These are phyloP conservation scores for Lyophyllum shimeji DNA, from an alignment of 768 basidiomycete genomes.

Conservation along the genomic window DNA sequence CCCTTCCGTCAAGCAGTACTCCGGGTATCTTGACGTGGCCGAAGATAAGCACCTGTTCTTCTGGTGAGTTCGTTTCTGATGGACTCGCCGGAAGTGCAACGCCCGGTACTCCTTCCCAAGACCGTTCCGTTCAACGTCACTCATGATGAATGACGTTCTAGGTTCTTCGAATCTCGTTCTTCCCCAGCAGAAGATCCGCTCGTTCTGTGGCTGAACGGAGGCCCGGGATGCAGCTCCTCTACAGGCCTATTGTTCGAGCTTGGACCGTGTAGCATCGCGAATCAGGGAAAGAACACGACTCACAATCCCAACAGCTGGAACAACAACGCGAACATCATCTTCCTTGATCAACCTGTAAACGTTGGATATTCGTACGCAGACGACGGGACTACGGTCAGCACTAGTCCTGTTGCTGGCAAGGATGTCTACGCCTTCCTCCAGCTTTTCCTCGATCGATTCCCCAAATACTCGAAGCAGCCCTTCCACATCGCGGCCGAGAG, in stretches of 20 bases:
- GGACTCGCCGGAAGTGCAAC: not conserved
- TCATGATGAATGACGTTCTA: conserved; percentile 23
- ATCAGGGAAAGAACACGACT: conserved; percentile 69
- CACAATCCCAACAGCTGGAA: conserved; percentile 88
- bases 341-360: conserved; percentile 80
- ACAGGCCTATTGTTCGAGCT: conserved; percentile 91
- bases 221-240: conserved; percentile 69
- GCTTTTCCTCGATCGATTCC: conserved; percentile 76
- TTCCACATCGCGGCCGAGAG: conserved; percentile 85
- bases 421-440: conserved; percentile 88
- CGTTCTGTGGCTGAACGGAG: conserved; percentile 89
- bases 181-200: conserved; percentile 79
- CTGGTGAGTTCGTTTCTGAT: conserved; percentile 49
- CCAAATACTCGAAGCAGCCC: conserved; percentile 64
- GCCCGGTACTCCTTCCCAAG: not conserved
- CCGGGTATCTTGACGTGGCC: conserved; percentile 81
- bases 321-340: conserved; percentile 70
- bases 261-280: conserved; percentile 78
- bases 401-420: conserved; percentile 81
- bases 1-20: conserved; percentile 73
- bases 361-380: conserved; percentile 90
- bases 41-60: conserved; percentile 86
- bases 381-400: conserved; percentile 72
- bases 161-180: conserved; percentile 87
- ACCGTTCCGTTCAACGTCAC: not conserved